Evolutionary conservation across 345 rosid genomes (phyloP), one percentile per base, ranked within the genome.

Genomic region (Gossypium ekmanianum): DNA sequence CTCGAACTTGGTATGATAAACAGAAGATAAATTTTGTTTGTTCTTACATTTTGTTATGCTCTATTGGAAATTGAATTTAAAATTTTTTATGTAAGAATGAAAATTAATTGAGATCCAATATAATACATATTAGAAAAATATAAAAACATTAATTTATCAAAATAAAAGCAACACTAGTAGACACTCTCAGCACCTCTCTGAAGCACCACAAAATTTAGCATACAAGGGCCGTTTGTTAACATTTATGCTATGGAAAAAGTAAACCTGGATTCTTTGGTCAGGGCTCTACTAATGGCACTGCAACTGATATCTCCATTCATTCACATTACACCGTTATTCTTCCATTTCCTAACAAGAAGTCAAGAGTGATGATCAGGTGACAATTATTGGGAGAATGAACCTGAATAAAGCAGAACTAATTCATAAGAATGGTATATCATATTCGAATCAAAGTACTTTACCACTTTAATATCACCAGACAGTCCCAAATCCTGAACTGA

Each of bases 401-500:
- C 20, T 24, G 45, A 41, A 58, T 45, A 27, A n/a, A 47, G 45
- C 24, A 2, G 8, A 55, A 55, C 17, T 26, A 16, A 27, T 27
- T 13, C 16, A 39, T 20, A 41, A 13, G 17, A 4, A 29, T 2
- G 43, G 14, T 26, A 56, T 52, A 14, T 2, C 22, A 16, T 67
- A 24, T 51, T 56, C n/a, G 24, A 27, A 56, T 39, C 68, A 52
- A 68, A 29, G 27, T 2, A 29, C 47, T 84, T 81, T 85, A 95
- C 99, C 94, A 84, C 78, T 88, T 91, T 83, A 78, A 86, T 76
- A 71, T 41, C 59, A 66, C 67, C 82, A 39, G 77, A 83, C 62
- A 88, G 68, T 41, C 83, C 91, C 85, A 88, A 73, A 81, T 88
- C 90, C 78, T 47, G 70, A 76, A 82, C 55, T 50, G 91, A 85